Conservation (phyloP, 495 filamentous ascomycete species). For the Penicillium desertorum region DNA sequence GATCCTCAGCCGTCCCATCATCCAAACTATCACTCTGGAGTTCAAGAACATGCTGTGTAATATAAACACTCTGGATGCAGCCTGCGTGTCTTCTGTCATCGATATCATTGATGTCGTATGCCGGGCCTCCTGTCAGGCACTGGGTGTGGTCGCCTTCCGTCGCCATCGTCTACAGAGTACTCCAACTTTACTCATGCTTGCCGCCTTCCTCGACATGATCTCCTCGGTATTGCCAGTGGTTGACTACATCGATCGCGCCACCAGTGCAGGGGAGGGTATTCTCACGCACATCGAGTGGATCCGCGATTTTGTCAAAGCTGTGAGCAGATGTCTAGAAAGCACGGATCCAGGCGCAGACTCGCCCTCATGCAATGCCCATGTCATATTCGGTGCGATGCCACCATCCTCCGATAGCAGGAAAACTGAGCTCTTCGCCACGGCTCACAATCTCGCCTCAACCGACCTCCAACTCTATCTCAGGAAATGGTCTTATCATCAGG, state of each 20-base stretch:
- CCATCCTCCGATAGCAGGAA: not conserved
- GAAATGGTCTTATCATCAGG: slow-evolving; percentile 40
- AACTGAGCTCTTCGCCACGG: slow-evolving; percentile 8
- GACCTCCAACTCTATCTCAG: slow-evolving; percentile 41
- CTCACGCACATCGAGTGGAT: slow-evolving; percentile 36
- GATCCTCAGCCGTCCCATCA: slow-evolving; percentile 57
- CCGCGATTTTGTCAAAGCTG: slow-evolving; percentile 30
- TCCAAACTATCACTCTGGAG: slow-evolving; percentile 48
- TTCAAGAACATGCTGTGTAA: slow-evolving; percentile 50
- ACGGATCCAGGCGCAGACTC: not conserved
- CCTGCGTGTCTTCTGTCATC: slow-evolving; percentile 44
- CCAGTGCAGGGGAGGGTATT: slow-evolving; percentile 19
- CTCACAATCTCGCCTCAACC: slow-evolving; percentile 29
- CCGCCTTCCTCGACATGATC: slow-evolving; percentile 47
- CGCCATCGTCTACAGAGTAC: slow-evolving; percentile 41
- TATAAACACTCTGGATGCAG: slow-evolving; percentile 46
- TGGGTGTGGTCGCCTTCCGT: slow-evolving; percentile 32
- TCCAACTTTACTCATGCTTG: slow-evolving; percentile 38
- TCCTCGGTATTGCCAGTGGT: slow-evolving; percentile 47
- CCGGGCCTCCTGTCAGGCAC: slow-evolving; percentile 37
- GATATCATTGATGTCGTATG: slow-evolving; percentile 48
- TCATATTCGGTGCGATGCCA: slow-evolving; percentile 1
- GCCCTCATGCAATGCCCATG: not conserved
- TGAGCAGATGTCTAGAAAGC: slow-evolving; percentile 19
- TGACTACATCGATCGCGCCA: slow-evolving; percentile 52